Evolutionary conservation across 257 asterid species (phyloP).

Genomic region (Solanum clarkiae): DNA sequence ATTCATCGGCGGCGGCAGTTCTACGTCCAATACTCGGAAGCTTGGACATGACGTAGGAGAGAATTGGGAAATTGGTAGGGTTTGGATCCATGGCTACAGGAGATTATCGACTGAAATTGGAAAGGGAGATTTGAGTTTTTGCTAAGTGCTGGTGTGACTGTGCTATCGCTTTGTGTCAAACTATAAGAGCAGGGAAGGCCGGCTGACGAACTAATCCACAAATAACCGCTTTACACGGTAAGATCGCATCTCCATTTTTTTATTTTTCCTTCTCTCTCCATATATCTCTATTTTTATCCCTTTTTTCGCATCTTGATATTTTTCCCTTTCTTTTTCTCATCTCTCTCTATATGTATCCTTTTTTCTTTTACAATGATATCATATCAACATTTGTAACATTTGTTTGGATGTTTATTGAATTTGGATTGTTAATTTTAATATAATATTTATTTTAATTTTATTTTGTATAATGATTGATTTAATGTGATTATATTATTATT

Average conservation of each 20-base stretch:
- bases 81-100: slow-evolving; percentile 61
- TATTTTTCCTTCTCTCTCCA: neutral
- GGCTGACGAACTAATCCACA: neutral
- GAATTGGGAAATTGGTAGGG: slow-evolving; percentile 71
- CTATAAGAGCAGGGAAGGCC: neutral
- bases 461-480: no score
- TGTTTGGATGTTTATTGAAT: no score
- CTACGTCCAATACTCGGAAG: slow-evolving; percentile 44
- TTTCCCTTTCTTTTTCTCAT: neutral
- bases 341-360: no score
- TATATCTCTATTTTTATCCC: neutral
- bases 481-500: no score
- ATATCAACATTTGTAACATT: no score
- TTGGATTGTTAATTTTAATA: no score
- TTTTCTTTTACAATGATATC: no score
- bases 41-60: slow-evolving; percentile 69
- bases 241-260: neutral
- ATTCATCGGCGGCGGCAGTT: slow-evolving; percentile 28
- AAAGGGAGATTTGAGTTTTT: neutral
- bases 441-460: no score
- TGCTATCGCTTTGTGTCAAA: neutral
- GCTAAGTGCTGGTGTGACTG: neutral
- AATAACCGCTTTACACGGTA: neutral
- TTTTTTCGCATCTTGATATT: neutral
- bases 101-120: neutral